Conservation (phyloP, 768 basidiomycete species). For the Tricholoma bakamatsutake region DNA sequence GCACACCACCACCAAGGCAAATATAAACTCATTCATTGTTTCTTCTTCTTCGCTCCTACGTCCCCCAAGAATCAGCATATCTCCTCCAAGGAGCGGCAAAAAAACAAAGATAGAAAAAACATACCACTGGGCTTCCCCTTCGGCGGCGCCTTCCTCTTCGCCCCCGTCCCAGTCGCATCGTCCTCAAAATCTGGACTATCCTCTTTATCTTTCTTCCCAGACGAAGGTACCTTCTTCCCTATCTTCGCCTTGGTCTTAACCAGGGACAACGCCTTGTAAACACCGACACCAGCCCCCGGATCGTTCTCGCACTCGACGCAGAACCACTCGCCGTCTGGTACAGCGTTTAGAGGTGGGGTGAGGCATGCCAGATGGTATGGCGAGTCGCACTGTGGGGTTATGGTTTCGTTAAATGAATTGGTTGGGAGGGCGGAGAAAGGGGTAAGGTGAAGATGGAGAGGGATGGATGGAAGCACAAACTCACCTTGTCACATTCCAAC, state of each 20-base stretch:
- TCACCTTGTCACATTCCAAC: conserved; percentile 89
- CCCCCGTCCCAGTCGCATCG: conserved; percentile 17
- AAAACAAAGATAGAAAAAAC: conserved; percentile 4
- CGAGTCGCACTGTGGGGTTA: conserved; percentile 71
- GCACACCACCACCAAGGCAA: too few relatives aligned
- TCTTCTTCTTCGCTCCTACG: conserved; percentile 4
- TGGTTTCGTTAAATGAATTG: background rate
- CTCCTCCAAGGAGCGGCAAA: background rate
- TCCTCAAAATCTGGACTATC: conserved; percentile 15
- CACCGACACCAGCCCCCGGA: conserved; percentile 49
- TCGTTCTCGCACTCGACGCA: conserved; percentile 67
- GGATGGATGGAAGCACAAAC: conserved; percentile 3
- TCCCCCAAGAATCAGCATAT: background rate
- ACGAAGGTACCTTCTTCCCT: conserved; percentile 9
- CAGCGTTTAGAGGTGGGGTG: conserved; percentile 61
- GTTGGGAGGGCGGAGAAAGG: background rate
- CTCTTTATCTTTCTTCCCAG: conserved; percentile 16
- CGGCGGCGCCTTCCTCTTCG: conserved; percentile 41
- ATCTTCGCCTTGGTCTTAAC: conserved; percentile 21
- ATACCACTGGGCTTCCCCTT: conserved; percentile 32
- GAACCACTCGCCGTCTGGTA: conserved; percentile 93
- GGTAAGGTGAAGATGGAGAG: background rate
- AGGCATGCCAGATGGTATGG: conserved; percentile 86
- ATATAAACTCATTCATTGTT: background rate
- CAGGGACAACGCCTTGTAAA: conserved; percentile 12